Percentiles rank a stretch among this genome's conserved stretches.
Evolutionary conservation across 768 basidiomycete species (phyloP).

Genomic region (Kwoniella newhampshirensis): DNA sequence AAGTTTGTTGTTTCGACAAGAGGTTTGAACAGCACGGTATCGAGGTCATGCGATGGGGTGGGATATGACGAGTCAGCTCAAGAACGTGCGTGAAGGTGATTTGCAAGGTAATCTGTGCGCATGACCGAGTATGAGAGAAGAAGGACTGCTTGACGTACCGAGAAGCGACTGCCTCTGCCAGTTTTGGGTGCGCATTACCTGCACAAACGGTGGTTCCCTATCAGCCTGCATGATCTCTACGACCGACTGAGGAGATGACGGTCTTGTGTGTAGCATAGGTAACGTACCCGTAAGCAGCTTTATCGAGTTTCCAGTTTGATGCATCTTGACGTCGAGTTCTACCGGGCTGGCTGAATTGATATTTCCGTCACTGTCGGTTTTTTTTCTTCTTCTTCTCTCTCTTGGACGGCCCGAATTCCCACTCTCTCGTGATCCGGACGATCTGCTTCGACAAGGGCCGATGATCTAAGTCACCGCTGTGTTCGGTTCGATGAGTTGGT

Average conservation of each 20-base stretch:
- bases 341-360: too few relatives aligned
- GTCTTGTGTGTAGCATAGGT: neutral
- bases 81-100: neutral
- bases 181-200: slow-evolving; percentile 94
- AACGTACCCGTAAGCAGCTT: slow-evolving; percentile 52
- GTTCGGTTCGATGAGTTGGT: neutral
- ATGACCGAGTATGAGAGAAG: slow-evolving; percentile 5
- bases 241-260: neutral
- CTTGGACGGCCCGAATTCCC: too few relatives aligned
- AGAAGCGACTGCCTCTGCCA: slow-evolving; percentile 88
- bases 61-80: neutral
- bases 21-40: neutral
- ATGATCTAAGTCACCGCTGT: too few relatives aligned
- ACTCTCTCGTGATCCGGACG: too few relatives aligned
- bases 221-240: neutral
- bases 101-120: neutral
- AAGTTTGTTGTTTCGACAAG: too few relatives aligned
- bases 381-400: too few relatives aligned
- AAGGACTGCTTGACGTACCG: slow-evolving; percentile 61
- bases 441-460: too few relatives aligned
- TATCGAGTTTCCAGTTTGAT: slow-evolving; percentile 53
- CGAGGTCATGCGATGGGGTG: too few relatives aligned
- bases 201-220: neutral
- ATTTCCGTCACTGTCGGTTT: too few relatives aligned
- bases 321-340: slow-evolving; percentile 37